Evolutionary conservation across 2,329 filamentous ascomycete species (phyloP), one percentile per base, ranked within the genome.

Genomic region (Fusarium sp.): DNA sequence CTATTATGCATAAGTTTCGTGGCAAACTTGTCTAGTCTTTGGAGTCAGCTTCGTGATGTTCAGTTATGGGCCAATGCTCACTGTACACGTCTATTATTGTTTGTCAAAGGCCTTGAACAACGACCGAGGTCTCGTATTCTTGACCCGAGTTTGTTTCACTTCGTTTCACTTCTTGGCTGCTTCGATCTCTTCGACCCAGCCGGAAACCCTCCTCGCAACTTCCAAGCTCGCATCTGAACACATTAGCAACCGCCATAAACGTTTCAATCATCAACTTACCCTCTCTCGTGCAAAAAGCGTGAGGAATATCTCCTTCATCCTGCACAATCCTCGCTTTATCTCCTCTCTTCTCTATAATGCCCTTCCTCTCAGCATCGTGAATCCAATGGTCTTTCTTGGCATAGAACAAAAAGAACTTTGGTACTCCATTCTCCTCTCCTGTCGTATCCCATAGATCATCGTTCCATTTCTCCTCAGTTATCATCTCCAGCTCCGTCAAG

Each of bases 321-420:
- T 92, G 82, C 38, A 86, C 78, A 54, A 90, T 83, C 62, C 81
- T 82, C 1, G 86, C 85, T 66, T 83, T 80, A 11, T 82, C 83
- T 77, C 78, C 77, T 79, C 75, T 78, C 65, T 79, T 79, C 47
- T 81, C 81, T 58, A 91, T 88, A 64, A 92, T 87, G 33, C 83
- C 83, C 71, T 91, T 88, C 13, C 90, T 83, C 50, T 85, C 83
- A 54, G 85, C 81, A 52, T 88, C 81, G 5, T 87, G 86, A 3
- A 92, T 88, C 90, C 90, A 92, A 62, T 90, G 86, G 67, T 92
- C 90, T 55, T 86, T 80, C 68, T 85, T 81, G 4, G 86, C 90
- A 71, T 90, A 92, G 54, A 90, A 87, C 70, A 91, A 85, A 71
- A 88, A 86, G 74, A 91, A 88, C 68, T 85, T 88, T 2, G 85